These are phyloP conservation scores for Sclerotinia spermophila DNA, from an alignment of 2,329 filamentous ascomycete species.

Conservation along the genomic window DNA sequence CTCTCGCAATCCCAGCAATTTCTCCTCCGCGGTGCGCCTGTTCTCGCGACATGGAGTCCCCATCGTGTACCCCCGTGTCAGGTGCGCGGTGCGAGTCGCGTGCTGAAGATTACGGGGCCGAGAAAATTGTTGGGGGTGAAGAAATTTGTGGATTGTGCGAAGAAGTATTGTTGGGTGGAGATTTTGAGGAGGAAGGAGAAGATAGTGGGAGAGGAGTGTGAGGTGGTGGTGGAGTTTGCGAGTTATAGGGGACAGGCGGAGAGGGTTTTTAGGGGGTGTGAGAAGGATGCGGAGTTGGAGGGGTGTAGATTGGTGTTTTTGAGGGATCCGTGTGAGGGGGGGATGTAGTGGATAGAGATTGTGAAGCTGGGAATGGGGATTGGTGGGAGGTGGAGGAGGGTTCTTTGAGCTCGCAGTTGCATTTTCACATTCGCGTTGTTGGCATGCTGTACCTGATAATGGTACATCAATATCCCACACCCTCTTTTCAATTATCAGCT, in stretches of 20 bases:
- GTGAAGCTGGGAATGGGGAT: no score
- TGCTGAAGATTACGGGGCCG: not conserved
- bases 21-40: not conserved
- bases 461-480: no score
- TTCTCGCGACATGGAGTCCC: not conserved
- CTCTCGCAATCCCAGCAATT: not conserved
- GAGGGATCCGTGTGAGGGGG: conserved; percentile 3
- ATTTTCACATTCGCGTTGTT: no score
- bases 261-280: not conserved
- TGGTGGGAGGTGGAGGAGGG: no score
- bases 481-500: no score
- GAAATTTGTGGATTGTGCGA: not conserved
- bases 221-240: not conserved
- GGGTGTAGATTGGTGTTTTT: not conserved
- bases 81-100: not conserved
- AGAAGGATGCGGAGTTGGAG: not conserved
- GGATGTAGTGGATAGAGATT: no score
- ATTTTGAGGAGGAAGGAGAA: not conserved
- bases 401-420: no score
- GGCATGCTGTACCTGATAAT: no score
- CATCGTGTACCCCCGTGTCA: not conserved
- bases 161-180: not conserved
- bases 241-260: not conserved
- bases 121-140: not conserved
- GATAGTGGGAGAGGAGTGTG: not conserved